phyloP scores from a whole-genome alignment of 345 rosid species.

The Aurinia saxatilis region DNA sequence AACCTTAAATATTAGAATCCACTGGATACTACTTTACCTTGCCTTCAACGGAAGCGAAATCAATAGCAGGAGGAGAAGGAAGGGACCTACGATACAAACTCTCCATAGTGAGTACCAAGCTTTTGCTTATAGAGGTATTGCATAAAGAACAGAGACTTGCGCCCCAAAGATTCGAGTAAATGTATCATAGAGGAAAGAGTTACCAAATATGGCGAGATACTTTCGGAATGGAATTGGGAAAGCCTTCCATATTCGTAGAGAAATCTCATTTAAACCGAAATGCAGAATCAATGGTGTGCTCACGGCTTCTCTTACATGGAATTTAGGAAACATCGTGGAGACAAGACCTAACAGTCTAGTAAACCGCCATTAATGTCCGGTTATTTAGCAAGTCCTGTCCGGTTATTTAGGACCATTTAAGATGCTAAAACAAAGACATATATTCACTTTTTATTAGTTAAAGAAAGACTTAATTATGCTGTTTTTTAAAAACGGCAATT shows the following conservation, averaged over 20 bases:
- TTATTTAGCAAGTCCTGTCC: background rate
- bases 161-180: background rate
- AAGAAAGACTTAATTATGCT: background rate
- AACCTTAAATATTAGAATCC: background rate
- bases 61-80: conserved; percentile 74
- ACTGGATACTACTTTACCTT: conserved; percentile 37
- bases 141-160: conserved; percentile 8
- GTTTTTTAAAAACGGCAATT: background rate
- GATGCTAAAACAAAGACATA: background rate
- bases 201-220: background rate
- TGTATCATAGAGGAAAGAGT: background rate
- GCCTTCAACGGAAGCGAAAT: conserved; percentile 72
- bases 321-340: background rate
- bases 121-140: background rate
- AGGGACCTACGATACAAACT: conserved; percentile 59
- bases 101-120: conserved; percentile 49
- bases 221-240: background rate
- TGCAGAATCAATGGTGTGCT: background rate
- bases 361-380: background rate
- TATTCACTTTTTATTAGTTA: too few relatives aligned
- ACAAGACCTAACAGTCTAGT: too few relatives aligned
- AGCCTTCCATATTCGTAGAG: background rate
- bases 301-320: background rate
- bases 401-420: background rate
- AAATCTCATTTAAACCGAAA: background rate